Evolutionary conservation across 225 moss, liverwort and hornwort genomes (phyloP).

Genomic region (Anthoceros angustus): DNA sequence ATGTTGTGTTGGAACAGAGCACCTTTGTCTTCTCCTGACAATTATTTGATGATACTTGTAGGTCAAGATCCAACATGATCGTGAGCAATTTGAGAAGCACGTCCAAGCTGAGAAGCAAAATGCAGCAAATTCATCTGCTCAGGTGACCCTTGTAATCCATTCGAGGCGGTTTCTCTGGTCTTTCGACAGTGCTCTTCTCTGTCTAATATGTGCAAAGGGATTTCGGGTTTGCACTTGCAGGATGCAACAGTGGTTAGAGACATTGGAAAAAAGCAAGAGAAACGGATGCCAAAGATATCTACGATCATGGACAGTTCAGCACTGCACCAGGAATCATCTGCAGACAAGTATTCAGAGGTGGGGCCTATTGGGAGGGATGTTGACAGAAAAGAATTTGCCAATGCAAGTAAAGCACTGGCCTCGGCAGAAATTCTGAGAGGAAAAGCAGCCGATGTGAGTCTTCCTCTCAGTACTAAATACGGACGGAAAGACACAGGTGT

Average conservation of each 20-base stretch:
- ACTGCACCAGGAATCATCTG: neutral
- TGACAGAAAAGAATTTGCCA: neutral
- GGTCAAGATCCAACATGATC: slow-evolving; percentile 2
- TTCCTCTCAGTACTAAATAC: no score
- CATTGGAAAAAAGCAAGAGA: neutral
- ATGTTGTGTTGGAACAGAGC: neutral
- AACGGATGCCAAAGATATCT: neutral
- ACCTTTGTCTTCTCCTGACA: neutral
- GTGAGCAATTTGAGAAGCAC: slow-evolving; percentile 3
- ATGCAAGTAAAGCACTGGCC: neutral
- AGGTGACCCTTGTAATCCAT: neutral
- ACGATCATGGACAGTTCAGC: neutral
- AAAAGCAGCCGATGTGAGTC: neutral
- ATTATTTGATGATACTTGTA: neutral
- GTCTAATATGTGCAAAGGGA: neutral
- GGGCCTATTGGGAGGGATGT: neutral
- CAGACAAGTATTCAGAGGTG: neutral
- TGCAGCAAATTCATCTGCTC: neutral
- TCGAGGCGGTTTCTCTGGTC: neutral
- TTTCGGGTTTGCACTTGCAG: neutral
- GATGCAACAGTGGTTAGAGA: neutral
- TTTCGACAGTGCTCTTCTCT: neutral
- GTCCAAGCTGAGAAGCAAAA: slow-evolving; percentile 3
- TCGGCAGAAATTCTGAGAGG: neutral
- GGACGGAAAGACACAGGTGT: no score